Evolutionary conservation across 331 rosid species (phyloP).

Genomic region (Malus hybrid): DNA sequence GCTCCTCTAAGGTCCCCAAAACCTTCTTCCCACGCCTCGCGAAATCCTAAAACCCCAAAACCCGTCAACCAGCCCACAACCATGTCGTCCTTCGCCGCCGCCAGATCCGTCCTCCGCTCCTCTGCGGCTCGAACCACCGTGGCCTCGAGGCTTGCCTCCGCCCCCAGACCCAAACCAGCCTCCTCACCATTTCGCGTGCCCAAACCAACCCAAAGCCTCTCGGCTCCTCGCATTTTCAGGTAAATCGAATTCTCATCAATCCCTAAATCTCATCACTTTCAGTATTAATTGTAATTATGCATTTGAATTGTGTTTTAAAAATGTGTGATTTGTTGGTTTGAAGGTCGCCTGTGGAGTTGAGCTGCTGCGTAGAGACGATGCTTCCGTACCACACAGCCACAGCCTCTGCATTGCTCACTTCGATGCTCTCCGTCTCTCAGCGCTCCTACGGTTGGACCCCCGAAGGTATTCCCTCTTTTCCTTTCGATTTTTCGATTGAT

Average conservation of each 20-base stretch:
- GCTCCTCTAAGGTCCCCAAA: slow-evolving; percentile 3
- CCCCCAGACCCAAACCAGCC: slow-evolving; percentile 35
- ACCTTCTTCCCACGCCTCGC: neutral
- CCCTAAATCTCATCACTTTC: neutral
- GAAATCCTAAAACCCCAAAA: slow-evolving; percentile 14
- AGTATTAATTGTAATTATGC: neutral
- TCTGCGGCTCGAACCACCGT: slow-evolving; percentile 36
- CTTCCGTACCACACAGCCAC: slow-evolving; percentile 82
- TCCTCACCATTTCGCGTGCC: slow-evolving; percentile 43
- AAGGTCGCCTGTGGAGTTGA: slow-evolving; percentile 75
- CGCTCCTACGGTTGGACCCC: slow-evolving; percentile 53
- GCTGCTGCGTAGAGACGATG: slow-evolving; percentile 68
- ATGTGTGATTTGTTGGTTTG: neutral
- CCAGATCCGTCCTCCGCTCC: slow-evolving; percentile 72
- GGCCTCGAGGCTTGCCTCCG: slow-evolving; percentile 32
- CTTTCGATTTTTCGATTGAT: neutral
- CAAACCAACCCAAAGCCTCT: slow-evolving; percentile 48
- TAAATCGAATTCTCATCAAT: slow-evolving; percentile 13
- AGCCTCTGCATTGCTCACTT: slow-evolving; percentile 84
- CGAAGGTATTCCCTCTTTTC: slow-evolving; percentile 46
- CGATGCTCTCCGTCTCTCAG: slow-evolving; percentile 73
- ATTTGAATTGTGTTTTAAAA: neutral
- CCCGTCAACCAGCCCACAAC: neutral
- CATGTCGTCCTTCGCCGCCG: slow-evolving; percentile 69
- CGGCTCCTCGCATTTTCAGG: slow-evolving; percentile 61